Evolutionary conservation across 2,329 filamentous ascomycete genomes (phyloP).

Genomic region (Trichophaea hybrida): DNA sequence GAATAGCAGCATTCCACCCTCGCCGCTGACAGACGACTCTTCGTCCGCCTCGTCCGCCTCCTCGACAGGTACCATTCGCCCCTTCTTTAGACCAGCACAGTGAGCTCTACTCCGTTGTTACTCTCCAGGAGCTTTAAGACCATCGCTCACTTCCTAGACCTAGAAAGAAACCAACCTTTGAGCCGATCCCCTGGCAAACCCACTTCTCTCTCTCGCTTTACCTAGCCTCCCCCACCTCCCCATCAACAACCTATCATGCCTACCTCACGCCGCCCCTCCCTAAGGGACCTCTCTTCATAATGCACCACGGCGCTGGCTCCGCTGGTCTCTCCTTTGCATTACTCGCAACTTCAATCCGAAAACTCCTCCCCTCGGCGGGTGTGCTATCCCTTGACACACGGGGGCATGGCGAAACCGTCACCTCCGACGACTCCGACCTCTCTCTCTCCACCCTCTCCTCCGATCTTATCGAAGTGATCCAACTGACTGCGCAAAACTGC

Average conservation of each 20-base stretch:
- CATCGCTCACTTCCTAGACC: conserved; percentile 32
- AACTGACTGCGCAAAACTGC: conserved; percentile 43
- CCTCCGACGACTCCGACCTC: conserved; percentile 42
- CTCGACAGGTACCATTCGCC: conserved; percentile 81
- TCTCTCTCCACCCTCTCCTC: conserved; percentile 55
- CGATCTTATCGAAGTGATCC: conserved; percentile 58
- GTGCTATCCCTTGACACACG: conserved; percentile 75
- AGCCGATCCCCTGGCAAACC: conserved; percentile 67
- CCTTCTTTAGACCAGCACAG: conserved; percentile 32
- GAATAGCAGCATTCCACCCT: conserved; percentile 8
- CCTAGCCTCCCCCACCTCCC: conserved; percentile 40
- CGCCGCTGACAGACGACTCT: conserved; percentile 46
- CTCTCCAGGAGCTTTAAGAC: conserved; percentile 21
- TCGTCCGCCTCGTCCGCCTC: conserved; percentile 75
- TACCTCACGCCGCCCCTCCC: conserved; percentile 72
- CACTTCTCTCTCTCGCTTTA: conserved; percentile 84
- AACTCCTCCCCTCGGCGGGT: conserved; percentile 62
- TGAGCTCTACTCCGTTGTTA: conserved; percentile 3
- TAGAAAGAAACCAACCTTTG: conserved; percentile 41
- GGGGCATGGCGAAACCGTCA: conserved; percentile 50
- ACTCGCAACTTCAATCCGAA: conserved; percentile 61
- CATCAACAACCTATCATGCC: conserved; percentile 49
- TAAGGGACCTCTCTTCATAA: conserved; percentile 70
- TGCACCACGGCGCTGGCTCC: conserved; percentile 88
- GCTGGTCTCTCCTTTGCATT: conserved; percentile 85